A percentile compares a stretch with the other conserved stretches of the same genome.
Evolutionary conservation across 2,329 filamentous ascomycete species (phyloP).

Genomic region (Penicillium thymicola): DNA sequence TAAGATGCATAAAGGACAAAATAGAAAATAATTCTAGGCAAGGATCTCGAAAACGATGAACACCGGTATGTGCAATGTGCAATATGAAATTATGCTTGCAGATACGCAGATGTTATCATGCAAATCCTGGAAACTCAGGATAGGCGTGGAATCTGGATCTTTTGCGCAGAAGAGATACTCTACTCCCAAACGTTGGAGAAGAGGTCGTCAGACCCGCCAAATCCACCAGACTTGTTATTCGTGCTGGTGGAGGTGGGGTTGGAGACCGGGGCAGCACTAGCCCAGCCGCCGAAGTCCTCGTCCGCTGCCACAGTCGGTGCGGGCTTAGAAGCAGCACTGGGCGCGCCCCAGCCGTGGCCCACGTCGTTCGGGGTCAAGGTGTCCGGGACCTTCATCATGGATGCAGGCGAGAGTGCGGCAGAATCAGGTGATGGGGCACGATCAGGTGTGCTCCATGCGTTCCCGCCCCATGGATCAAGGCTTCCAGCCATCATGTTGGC

Average conservation of each 20-base stretch:
- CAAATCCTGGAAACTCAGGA: conserved; percentile 1
- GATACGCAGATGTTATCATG: conserved; percentile 15
- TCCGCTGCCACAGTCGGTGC: conserved; percentile 73
- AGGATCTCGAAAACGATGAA: neutral
- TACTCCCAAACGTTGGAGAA: conserved; percentile 96
- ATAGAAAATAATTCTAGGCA: neutral
- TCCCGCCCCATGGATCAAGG: conserved; percentile 79
- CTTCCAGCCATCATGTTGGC: conserved; percentile 37
- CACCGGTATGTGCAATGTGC: conserved; percentile 14
- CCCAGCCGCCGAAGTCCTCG: conserved; percentile 96
- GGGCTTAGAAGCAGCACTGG: conserved; percentile 35
- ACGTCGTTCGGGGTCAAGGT: conserved; percentile 59
- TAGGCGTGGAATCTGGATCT: neutral
- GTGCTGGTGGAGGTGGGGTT: conserved; percentile 33
- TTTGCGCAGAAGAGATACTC: conserved; percentile 23
- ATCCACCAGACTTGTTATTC: conserved; percentile 57
- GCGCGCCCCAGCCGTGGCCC: conserved; percentile 60
- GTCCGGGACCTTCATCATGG: conserved; percentile 44
- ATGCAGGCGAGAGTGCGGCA: conserved; percentile 30
- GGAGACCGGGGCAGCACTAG: conserved; percentile 64
- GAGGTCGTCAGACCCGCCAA: conserved; percentile 69
- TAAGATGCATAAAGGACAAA: neutral
- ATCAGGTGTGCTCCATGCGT: conserved; percentile 73
- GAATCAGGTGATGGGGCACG: conserved; percentile 50
- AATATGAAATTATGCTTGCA: neutral